Evolutionary conservation across 306 rosid genomes (phyloP), one percentile per base, ranked within the genome.

Genomic region (Trichosanthes truncata): DNA sequence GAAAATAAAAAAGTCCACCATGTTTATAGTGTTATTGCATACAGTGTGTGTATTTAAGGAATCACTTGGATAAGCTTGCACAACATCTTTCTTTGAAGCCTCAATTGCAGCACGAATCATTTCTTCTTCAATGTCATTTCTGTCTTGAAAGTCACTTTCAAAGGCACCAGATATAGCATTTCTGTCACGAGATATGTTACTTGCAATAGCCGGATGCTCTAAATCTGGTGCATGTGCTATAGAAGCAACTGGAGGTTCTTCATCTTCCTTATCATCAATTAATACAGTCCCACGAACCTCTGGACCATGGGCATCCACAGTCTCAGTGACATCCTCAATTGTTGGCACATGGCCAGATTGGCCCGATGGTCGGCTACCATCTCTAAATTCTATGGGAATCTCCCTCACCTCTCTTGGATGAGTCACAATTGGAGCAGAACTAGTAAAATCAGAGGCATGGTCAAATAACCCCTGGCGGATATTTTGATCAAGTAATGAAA

Each of bases 41-140:
- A 92, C 97, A 85, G 40, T 65, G 77, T 88, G 86, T 48, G 80
- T 80, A 82, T 55, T 82, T 77, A 80, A 66, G 73, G 80, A 79
- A 59, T 86, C 89, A 82, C 82, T 85, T 36, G 80, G 69, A 72
- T 79, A 82, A 51, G 85, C 82, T 81, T 84, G 91, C 84, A 83
- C 92, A 67, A 84, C 91, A 78, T 95, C 98, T 79, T 79, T 59
- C 76, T 80, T 90, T 80, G 98, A 95, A 85, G 97, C 97, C 81
- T 92, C 97, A 66, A 95, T 92, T 78, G 97, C 98, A 82, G 98
- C 97, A 57, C 86, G 97, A 43, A 95, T 83, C 97, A 95, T 95
- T 87, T 92, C 93, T 88, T 95, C 98, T 87, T 95, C 98, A 83
- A 91, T 89, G 80, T 95, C 98, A 85, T 92, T 90, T 67, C 78